Evolutionary conservation across 2,329 filamentous ascomycete genomes (phyloP).

Genomic region (Colletotrichum limetticola): DNA sequence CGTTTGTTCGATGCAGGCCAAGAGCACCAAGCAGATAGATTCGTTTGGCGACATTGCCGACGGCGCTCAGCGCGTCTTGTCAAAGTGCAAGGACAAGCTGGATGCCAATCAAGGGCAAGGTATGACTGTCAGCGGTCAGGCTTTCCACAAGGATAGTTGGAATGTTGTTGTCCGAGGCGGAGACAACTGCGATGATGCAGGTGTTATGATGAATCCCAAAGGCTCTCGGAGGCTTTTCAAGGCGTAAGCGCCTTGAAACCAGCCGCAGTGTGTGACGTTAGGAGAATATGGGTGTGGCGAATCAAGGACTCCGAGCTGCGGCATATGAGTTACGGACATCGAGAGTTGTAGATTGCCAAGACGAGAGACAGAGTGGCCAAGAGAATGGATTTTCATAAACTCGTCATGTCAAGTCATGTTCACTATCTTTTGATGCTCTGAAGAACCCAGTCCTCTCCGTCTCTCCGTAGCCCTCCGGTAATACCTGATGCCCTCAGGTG

Average conservation of each 20-base stretch:
- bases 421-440: neutral
- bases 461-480: neutral
- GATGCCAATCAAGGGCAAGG: constrained; percentile 10
- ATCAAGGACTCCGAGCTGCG: no score
- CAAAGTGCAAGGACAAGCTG: constrained; percentile 23
- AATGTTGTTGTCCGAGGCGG: constrained; percentile 19
- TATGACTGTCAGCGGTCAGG: constrained; percentile 25
- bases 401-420: no score
- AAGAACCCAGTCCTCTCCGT: constrained; percentile 10
- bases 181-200: constrained; percentile 7
- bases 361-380: no score
- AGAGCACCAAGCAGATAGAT: constrained; percentile 2
- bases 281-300: no score
- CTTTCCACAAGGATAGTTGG: constrained; percentile 21
- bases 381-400: no score
- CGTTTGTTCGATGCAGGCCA: neutral
- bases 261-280: neutral
- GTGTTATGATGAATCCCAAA: neutral
- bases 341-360: no score
- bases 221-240: neutral
- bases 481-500: constrained; percentile 9
- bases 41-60: constrained; percentile 27
- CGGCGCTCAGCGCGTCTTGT: constrained; percentile 15
- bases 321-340: no score
- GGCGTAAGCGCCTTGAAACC: neutral